These are phyloP conservation scores for Fraxinus angustifolia DNA, from an alignment of 305 asterid species.

Conservation along the genomic window DNA sequence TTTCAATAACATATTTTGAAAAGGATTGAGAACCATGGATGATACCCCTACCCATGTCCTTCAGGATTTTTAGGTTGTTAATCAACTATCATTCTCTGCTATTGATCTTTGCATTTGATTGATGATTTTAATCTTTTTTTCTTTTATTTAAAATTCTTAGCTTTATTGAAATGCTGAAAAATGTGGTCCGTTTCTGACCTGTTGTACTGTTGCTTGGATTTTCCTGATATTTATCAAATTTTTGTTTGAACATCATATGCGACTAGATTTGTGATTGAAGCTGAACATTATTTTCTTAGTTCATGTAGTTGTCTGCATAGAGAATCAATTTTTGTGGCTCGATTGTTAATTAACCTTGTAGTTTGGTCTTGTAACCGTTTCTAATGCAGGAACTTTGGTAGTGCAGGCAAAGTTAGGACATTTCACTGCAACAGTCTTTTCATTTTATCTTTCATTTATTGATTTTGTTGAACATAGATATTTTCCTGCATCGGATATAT, in stretches of 20 bases:
- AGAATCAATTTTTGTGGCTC: neutral
- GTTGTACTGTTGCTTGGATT: neutral
- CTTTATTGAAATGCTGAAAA: neutral
- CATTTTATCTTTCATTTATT: neutral
- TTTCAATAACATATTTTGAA: conserved; percentile 16
- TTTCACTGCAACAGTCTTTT: conserved; percentile 2
- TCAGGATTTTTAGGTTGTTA: conserved; percentile 7
- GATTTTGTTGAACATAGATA: neutral
- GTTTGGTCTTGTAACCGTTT: conserved; percentile 11
- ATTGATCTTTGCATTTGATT: neutral
- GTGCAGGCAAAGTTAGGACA: conserved; percentile 2
- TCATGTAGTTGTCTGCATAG: neutral
- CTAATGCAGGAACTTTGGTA: conserved; percentile 17
- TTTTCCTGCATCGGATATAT: neutral
- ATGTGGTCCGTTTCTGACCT: neutral
- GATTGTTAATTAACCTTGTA: conserved; percentile 5
- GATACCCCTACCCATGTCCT: neutral
- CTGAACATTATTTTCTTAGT: neutral
- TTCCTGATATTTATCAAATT: neutral
- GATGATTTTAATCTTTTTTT: neutral
- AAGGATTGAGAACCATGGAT: conserved; percentile 26
- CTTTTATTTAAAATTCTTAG: neutral
- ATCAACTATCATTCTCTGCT: conserved; percentile 9
- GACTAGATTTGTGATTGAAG: neutral
- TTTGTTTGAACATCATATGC: neutral